phyloP scores from a whole-genome alignment of 2,329 filamentous ascomycete species.

The Hypoxylon sp. region DNA sequence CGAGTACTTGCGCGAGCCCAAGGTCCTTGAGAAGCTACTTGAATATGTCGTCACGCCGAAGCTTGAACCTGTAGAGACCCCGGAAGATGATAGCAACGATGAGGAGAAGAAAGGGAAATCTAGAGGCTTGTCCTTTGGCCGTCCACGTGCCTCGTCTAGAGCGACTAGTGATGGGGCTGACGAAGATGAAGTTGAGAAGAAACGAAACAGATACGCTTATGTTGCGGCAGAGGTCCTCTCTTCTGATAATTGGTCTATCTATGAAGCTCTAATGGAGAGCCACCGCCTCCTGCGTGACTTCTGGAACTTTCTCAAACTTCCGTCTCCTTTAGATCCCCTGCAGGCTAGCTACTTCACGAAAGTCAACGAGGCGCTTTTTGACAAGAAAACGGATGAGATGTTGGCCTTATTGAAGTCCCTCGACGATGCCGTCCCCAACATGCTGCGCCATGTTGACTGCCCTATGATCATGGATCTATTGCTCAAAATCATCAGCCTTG shows the following conservation, averaged over 20 bases:
- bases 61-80: constrained; percentile 69
- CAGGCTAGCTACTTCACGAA: constrained; percentile 99
- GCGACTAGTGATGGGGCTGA: constrained; percentile 65
- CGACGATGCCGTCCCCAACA: constrained; percentile 83
- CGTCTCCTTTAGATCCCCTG: constrained; percentile 89
- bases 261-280: constrained; percentile 91
- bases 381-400: constrained; percentile 99
- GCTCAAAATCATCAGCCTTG: constrained; percentile 95
- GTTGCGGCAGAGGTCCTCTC: constrained; percentile 93
- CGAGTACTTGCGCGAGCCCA: constrained; percentile 92
- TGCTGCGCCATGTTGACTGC: constrained; percentile 94
- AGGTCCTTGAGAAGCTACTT: constrained; percentile 85
- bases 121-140: constrained; percentile 61
- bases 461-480: constrained; percentile 98
- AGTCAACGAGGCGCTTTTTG: constrained; percentile 96
- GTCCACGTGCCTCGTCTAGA: constrained; percentile 68
- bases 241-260: constrained; percentile 97
- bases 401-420: constrained; percentile 88
- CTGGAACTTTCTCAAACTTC: constrained; percentile 88
- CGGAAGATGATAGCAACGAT: constrained; percentile 64
- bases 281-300: constrained; percentile 83
- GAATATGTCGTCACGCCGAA: constrained; percentile 91
- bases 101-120: constrained; percentile 60
- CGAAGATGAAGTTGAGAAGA: constrained; percentile 87
- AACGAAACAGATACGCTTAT: constrained; percentile 93